phyloP scores from a whole-genome alignment of 805 yeast species.

The Yarrowia deformans region DNA sequence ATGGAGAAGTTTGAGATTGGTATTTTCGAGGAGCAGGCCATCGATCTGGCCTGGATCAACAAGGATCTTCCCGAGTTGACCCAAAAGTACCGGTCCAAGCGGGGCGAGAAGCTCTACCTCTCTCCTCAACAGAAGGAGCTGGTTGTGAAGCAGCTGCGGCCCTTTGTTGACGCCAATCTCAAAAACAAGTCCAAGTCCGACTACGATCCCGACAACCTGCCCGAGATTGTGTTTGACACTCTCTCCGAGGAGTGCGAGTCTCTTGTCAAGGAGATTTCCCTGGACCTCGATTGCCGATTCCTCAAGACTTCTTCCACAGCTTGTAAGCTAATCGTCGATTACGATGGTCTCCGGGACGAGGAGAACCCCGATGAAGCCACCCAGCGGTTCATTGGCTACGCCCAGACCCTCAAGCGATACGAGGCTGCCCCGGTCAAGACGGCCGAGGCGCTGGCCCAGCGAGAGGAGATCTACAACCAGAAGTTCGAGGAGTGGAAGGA shows the following conservation, averaged over 20 bases:
- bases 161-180: slow-evolving; percentile 53
- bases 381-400: slow-evolving; percentile 63
- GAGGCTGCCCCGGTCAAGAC: slow-evolving; percentile 48
- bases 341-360: slow-evolving; percentile 53
- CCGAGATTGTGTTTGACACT: slow-evolving; percentile 39
- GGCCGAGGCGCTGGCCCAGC: slow-evolving; percentile 50
- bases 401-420: slow-evolving; percentile 55
- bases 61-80: slow-evolving; percentile 65
- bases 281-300: slow-evolving; percentile 32
- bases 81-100: slow-evolving; percentile 57
- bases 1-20: slow-evolving; percentile 82
- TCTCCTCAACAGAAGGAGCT: slow-evolving; percentile 68
- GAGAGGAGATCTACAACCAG: slow-evolving; percentile 69
- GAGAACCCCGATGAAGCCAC: slow-evolving; percentile 69
- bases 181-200: slow-evolving; percentile 44
- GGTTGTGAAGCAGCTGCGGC: slow-evolving; percentile 55
- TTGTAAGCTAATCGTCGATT: slow-evolving; percentile 44
- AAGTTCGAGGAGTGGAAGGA: slow-evolving; percentile 86
- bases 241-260: slow-evolving; percentile 45
- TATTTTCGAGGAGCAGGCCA: slow-evolving; percentile 79
- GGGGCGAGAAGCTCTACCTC: slow-evolving; percentile 67
- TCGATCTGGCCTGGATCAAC: slow-evolving; percentile 92
- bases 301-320: slow-evolving; percentile 22
- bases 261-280: slow-evolving; percentile 24
- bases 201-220: slow-evolving; percentile 40